phyloP scores from a whole-genome alignment of 2,329 filamentous ascomycete species.

The Neoscytalidium dimidiatum region DNA sequence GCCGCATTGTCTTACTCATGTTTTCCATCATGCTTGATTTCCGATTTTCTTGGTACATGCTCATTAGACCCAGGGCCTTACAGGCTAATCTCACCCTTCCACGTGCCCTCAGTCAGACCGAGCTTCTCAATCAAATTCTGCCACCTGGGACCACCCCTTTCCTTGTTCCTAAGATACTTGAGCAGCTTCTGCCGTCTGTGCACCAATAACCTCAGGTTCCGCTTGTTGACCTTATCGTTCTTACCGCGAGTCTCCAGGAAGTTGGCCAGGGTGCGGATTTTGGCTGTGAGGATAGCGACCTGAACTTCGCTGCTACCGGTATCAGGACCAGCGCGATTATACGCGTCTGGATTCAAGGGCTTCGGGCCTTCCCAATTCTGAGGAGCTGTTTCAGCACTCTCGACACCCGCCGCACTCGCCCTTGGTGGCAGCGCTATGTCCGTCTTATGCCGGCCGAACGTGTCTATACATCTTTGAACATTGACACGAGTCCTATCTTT shows the following conservation, averaged over 20 bases:
- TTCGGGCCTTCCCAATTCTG: slow-evolving; percentile 23
- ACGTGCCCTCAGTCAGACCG: slow-evolving; percentile 83
- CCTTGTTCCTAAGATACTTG: slow-evolving; percentile 82
- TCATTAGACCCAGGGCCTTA: slow-evolving; percentile 39
- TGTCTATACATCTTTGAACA: slow-evolving; percentile 78
- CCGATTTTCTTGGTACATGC: background rate
- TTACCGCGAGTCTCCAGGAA: slow-evolving; percentile 70
- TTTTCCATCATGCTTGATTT: background rate
- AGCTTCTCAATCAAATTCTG: slow-evolving; percentile 80
- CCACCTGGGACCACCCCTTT: slow-evolving; percentile 89
- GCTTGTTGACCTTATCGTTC: slow-evolving; percentile 92
- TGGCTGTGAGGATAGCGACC: slow-evolving; percentile 89
- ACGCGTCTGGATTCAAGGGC: slow-evolving; percentile 45
- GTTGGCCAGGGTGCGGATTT: slow-evolving; percentile 80
- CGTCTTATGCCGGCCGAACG: slow-evolving; percentile 89
- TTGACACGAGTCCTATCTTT: slow-evolving; percentile 81
- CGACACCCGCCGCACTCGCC: slow-evolving; percentile 26
- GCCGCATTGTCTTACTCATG: background rate
- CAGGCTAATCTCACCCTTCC: slow-evolving; percentile 84
- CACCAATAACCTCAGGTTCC: slow-evolving; percentile 80
- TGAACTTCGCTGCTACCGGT: slow-evolving; percentile 98
- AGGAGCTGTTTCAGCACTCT: too few species aligned
- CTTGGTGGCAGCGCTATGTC: slow-evolving; percentile 69
- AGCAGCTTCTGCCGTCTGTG: slow-evolving; percentile 88
- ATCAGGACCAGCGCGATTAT: slow-evolving; percentile 77